These are phyloP conservation scores for Geosiphon pyriformis DNA, from an alignment of 192 early-diverging fungal species.

Conservation along the genomic window DNA sequence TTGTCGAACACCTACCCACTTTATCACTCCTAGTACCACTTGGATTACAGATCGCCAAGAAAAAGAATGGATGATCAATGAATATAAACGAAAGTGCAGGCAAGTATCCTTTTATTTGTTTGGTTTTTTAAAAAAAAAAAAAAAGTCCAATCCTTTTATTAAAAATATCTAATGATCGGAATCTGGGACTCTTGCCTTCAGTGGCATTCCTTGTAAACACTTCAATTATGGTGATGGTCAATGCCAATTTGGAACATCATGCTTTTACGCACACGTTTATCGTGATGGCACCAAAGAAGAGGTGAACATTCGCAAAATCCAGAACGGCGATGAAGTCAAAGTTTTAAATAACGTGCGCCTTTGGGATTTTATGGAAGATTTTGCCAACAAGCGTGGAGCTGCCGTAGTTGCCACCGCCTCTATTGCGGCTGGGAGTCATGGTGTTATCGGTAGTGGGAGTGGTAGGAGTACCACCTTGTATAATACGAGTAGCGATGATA, in stretches of 20 bases:
- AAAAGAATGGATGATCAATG: constrained; percentile 20
- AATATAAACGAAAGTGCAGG: constrained; percentile 27
- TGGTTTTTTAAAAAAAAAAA: neutral
- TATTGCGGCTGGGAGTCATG: neutral
- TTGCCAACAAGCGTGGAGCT: neutral
- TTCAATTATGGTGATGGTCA: constrained; percentile 26
- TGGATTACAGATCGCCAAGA: constrained; percentile 26
- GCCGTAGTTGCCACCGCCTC: neutral
- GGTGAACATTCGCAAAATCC: constrained; percentile 17
- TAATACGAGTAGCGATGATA: neutral
- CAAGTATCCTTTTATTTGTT: neutral
- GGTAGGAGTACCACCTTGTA: neutral
- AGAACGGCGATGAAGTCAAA: constrained; percentile 19
- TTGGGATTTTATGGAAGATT: constrained; percentile 27
- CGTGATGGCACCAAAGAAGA: constrained; percentile 25
- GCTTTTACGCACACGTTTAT: constrained; percentile 27
- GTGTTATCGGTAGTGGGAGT: neutral
- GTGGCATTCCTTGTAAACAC: constrained; percentile 25
- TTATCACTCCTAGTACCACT: constrained; percentile 25
- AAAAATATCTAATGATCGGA: neutral
- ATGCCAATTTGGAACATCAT: constrained; percentile 28
- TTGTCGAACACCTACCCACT: constrained; percentile 20
- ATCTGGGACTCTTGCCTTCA: too few species aligned
- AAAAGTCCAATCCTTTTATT: neutral
- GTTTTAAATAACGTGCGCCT: constrained; percentile 22